These are phyloP conservation scores for Verticillium tricorpus DNA, from an alignment of 2,329 filamentous ascomycete genomes.

Conservation along the genomic window DNA sequence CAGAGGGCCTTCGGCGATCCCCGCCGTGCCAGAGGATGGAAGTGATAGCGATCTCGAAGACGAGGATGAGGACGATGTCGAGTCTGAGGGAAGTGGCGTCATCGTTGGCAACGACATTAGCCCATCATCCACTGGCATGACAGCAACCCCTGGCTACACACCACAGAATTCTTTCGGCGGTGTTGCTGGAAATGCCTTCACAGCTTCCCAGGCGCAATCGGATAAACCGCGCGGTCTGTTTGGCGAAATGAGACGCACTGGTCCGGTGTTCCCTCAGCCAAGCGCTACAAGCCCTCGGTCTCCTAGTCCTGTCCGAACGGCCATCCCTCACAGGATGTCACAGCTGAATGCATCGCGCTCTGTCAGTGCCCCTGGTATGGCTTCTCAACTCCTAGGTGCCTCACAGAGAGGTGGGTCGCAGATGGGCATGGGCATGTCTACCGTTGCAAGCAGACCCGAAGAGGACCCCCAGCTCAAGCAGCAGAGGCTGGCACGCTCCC, in stretches of 20 bases:
- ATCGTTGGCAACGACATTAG: conserved; percentile 62
- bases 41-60: conserved; percentile 26
- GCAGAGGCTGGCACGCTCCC: conserved; percentile 47
- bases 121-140: conserved; percentile 39
- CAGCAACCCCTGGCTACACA: conserved; percentile 46
- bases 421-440: conserved; percentile 27
- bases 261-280: conserved; percentile 51
- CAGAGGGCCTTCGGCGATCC: conserved; percentile 19
- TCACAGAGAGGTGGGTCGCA: conserved; percentile 31
- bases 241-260: conserved; percentile 46
- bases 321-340: conserved; percentile 45
- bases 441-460: conserved; percentile 31
- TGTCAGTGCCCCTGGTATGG: conserved; percentile 56
- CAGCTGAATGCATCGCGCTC: conserved; percentile 50
- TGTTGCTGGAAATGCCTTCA: conserved; percentile 39
- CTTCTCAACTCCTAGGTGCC: conserved; percentile 45
- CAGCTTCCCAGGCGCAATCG: conserved; percentile 41
- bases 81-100: conserved; percentile 56
- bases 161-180: conserved; percentile 57
- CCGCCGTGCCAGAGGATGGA: conserved; percentile 11
- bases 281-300: conserved; percentile 60
- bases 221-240: conserved; percentile 44
- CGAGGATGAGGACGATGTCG: conserved; percentile 39
- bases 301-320: conserved; percentile 64
- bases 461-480: conserved; percentile 46